Evolutionary conservation across 257 asterid species (phyloP).

Genomic region (Rubia yunnanensis): DNA sequence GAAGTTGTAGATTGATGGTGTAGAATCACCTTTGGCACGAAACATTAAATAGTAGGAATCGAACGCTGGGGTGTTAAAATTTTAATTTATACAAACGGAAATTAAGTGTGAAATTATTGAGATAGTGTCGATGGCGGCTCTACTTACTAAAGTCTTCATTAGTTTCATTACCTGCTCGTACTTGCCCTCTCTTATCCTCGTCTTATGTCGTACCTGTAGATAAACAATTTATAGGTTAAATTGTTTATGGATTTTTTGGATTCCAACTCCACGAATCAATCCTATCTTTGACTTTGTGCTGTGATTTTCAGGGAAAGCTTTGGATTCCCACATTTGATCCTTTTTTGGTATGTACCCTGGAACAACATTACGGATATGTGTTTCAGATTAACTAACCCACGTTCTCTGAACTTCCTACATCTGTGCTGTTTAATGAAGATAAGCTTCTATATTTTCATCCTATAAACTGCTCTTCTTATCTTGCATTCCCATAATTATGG

Average conservation of each 20-base stretch:
- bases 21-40: background rate
- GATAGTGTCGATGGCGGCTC: background rate
- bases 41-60: background rate
- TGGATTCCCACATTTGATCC: background rate
- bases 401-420: background rate
- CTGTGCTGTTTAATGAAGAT: background rate
- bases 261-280: conserved; percentile 19
- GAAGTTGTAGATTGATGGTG: background rate
- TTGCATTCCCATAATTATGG: background rate
- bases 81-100: background rate
- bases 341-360: background rate
- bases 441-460: too few relatives aligned
- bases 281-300: background rate
- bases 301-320: background rate
- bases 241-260: background rate
- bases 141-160: conserved; percentile 11
- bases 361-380: background rate
- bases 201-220: background rate
- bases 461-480: background rate
- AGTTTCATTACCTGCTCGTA: conserved; percentile 14
- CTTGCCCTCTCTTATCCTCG: conserved; percentile 14
- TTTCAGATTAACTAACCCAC: conserved; percentile 1
- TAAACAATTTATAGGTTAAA: background rate
- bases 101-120: background rate
- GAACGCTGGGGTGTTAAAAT: background rate